These are phyloP conservation scores for Lasiosphaeris hirsuta DNA, from an alignment of 495 filamentous ascomycete species.

Conservation along the genomic window DNA sequence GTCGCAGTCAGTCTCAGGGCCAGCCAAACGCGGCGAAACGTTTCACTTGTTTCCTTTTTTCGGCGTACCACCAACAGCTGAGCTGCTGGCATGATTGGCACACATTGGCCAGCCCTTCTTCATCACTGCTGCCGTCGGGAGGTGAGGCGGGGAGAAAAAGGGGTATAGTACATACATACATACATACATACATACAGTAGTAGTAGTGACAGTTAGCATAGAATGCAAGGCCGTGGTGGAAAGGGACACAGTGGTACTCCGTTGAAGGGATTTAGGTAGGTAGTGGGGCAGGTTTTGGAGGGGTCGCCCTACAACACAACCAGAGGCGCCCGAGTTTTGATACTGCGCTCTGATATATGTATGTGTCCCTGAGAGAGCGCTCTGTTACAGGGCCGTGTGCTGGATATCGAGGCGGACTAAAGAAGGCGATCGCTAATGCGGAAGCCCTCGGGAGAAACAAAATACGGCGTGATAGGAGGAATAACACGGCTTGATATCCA, in stretches of 20 bases:
- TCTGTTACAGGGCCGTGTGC: conserved; percentile 8
- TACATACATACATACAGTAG: neutral
- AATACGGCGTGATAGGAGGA: conserved; percentile 2
- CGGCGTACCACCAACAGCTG: too few species aligned
- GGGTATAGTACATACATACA: neutral
- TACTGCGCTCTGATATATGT: conserved; percentile 12
- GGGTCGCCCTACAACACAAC: neutral
- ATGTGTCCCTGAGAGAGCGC: conserved; percentile 1
- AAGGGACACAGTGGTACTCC: too few species aligned
- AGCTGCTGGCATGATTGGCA: neutral
- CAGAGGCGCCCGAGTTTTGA: conserved; percentile 9
- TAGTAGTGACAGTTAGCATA: too few species aligned
- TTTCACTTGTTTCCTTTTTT: too few species aligned
- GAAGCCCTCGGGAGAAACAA: neutral
- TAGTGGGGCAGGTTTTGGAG: too few species aligned
- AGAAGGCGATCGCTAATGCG: conserved; percentile 3
- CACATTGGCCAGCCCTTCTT: neutral
- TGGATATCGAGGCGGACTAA: neutral
- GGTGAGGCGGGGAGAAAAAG: neutral
- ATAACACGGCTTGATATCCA: neutral
- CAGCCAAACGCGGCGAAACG: too few species aligned
- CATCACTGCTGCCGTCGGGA: neutral
- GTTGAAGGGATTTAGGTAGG: too few species aligned
- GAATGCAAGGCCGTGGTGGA: too few species aligned
- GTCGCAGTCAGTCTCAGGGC: too few species aligned